Conservation (phyloP, 2,329 filamentous ascomycete genomes). For the Pyrenochaeta sp. region DNA sequence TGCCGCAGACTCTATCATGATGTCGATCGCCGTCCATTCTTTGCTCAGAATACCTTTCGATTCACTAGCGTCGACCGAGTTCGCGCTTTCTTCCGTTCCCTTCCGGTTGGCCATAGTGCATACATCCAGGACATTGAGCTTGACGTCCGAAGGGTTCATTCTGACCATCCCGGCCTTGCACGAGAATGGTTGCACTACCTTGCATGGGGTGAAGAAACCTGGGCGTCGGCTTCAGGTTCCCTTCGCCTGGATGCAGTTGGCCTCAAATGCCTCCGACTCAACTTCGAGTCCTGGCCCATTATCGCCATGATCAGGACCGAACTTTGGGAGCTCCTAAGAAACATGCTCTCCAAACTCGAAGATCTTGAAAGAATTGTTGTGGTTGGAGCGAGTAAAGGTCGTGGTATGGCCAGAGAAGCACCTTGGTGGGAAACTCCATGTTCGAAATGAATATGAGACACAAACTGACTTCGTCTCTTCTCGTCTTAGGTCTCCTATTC, state of each 20-base stretch:
- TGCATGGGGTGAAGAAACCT: constrained; percentile 28
- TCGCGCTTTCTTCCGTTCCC: constrained; percentile 37
- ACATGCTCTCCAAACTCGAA: constrained; percentile 37
- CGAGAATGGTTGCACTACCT: constrained; percentile 51
- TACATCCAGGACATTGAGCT: constrained; percentile 48
- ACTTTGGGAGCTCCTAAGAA: constrained; percentile 44
- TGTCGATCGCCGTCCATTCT: constrained; percentile 39
- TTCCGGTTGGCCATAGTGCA: constrained; percentile 28
- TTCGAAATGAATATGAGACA: neutral
- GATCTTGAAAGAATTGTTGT: constrained; percentile 45
- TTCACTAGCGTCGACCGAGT: constrained; percentile 46
- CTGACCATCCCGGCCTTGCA: constrained; percentile 30
- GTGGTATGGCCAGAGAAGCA: constrained; percentile 38
- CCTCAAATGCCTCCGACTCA: constrained; percentile 44
- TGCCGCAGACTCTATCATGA: constrained; percentile 48
- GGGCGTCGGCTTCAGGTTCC: constrained; percentile 29
- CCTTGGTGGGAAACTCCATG: constrained; percentile 31
- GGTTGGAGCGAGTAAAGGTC: constrained; percentile 42
- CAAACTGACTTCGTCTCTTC: neutral
- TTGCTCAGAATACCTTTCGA: constrained; percentile 46
- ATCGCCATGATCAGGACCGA: constrained; percentile 39
- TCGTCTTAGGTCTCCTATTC: constrained; percentile 34
- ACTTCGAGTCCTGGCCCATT: constrained; percentile 47
- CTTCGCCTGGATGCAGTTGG: constrained; percentile 39
- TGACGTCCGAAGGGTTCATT: constrained; percentile 43